Base-by-base conservation (phyloP, 495 filamentous ascomycete genomes). In the Aspergillus wentii region DNA sequence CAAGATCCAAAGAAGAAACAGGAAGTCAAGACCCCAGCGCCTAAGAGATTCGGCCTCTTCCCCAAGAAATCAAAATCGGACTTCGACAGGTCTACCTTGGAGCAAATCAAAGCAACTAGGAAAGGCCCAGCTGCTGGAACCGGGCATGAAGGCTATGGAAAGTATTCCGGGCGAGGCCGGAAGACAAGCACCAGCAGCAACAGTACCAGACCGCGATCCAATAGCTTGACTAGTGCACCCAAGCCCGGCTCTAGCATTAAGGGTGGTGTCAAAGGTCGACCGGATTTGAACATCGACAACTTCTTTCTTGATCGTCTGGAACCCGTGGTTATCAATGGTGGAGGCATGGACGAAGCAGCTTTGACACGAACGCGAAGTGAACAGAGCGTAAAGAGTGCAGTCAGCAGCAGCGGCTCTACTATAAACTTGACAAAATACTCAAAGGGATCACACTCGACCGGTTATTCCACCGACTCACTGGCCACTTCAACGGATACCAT, bases 81-180 rank as follows among this genome's bases (percentile, higher is more conserved):
- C 10, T 47, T 78, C 5, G 75, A 78, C 29, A 43, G 56, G n/a
- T 52, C 54, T 3, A 49, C 64, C n/a, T 42, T 55, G 3, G 76
- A 79, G 37, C 71, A 68, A 20, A 72, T 79, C 15, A 84, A 79
- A 46, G 40, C 66, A 4, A 26, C 61, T 10, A 79, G 84, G 37
- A 94, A 91, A 60, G 94, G 92, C 0, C 92, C 92, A 13, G 76
- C 74, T 5, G 92, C 92, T 19, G 94, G 92, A 22, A 99, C 94
- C 21, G 92, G 92, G 2, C 88, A 97, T 59, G 92, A 97, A 66
- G 92, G 91, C 30, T 97, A 97, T 56, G 88, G 89, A 6, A 83
- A 78, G 53, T 94, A 78, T 71, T 75, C 59, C 19, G 61, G 64
- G 34, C 64, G 63, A 31, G 75, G 65, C 15, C 59, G 72, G 16